A percentile compares a stretch with the other conserved stretches of the same genome.
Evolutionary conservation across 2,329 filamentous ascomycete species (phyloP).

Genomic region (Fusarium buharicum): DNA sequence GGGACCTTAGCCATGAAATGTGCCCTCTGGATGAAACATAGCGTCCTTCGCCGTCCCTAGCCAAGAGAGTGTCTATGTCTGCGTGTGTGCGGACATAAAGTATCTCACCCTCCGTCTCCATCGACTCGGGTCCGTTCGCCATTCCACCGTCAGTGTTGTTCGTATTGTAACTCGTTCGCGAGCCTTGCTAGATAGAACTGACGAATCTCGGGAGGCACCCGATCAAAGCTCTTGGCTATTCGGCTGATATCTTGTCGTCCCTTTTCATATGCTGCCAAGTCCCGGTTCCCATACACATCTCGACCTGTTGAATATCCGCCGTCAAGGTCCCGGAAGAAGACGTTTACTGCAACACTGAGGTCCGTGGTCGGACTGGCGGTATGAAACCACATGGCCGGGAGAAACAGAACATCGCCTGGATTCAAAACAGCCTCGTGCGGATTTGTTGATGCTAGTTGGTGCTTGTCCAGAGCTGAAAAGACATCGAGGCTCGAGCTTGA

Average conservation of each 20-base stretch:
- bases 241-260: conserved; percentile 77
- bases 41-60: background rate
- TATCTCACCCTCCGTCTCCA: conserved; percentile 3
- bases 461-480: conserved; percentile 62
- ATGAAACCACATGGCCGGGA: conserved; percentile 88
- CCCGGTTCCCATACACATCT: conserved; percentile 90
- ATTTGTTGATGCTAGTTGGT: conserved; percentile 60
- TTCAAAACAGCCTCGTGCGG: conserved; percentile 73
- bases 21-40: conserved; percentile 1
- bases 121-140: conserved; percentile 1
- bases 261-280: conserved; percentile 85
- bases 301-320: conserved; percentile 76
- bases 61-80: background rate
- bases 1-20: conserved; percentile 6
- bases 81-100: background rate
- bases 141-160: conserved; percentile 15
- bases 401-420: conserved; percentile 80
- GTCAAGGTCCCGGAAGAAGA: conserved; percentile 82
- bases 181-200: conserved; percentile 80
- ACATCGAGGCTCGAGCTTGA: conserved; percentile 84
- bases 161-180: conserved; percentile 69
- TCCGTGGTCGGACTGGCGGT: conserved; percentile 69
- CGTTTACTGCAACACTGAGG: conserved; percentile 83
- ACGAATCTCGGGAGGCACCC: conserved; percentile 72
- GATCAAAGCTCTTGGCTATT: conserved; percentile 72